Percentiles rank a stretch among this genome's conserved stretches.
These are phyloP conservation scores for Cryptosporidium ryanae DNA, from an alignment of 169 alveolate genomes.

Conservation along the genomic window DNA sequence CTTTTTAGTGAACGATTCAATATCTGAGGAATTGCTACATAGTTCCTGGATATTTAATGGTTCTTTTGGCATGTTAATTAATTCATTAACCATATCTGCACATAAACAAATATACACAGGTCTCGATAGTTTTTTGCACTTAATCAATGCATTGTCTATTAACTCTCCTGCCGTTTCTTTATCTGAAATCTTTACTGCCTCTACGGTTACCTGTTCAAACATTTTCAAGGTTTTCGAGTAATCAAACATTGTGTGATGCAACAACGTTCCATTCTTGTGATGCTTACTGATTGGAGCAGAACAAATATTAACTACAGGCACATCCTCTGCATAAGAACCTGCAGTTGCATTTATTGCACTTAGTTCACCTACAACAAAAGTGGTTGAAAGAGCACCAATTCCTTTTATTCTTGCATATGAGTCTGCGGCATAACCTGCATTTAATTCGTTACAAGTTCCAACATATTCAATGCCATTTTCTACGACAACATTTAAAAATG, in stretches of 20 bases:
- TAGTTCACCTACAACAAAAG: conserved; percentile 79
- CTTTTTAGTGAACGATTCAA: conserved; percentile 40
- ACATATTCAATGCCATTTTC: conserved; percentile 40
- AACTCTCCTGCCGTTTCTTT: conserved; percentile 63
- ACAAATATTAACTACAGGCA: conserved; percentile 78
- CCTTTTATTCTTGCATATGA: conserved; percentile 80
- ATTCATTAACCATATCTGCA: conserved; percentile 75
- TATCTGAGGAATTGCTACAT: conserved; percentile 32
- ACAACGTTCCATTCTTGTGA: conserved; percentile 60
- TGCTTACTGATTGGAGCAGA: conserved; percentile 76
- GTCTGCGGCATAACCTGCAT: conserved; percentile 82
- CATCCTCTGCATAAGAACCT: conserved; percentile 79
- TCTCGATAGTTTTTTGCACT: conserved; percentile 62
- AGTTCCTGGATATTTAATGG: conserved; percentile 9
- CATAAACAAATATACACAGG: conserved; percentile 79
- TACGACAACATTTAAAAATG: conserved; percentile 75
- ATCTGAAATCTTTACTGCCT: conserved; percentile 40
- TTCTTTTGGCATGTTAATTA: conserved; percentile 32
- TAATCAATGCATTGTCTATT: conserved; percentile 68
- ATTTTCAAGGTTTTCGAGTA: conserved; percentile 70
- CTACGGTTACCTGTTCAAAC: conserved; percentile 76
- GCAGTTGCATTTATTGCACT: conserved; percentile 80
- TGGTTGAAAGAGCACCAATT: conserved; percentile 77
- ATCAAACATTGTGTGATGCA: conserved; percentile 80
- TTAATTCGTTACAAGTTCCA: conserved; percentile 80